These are phyloP conservation scores for Xylaria sp. DNA, from an alignment of 2,329 filamentous ascomycete genomes.

Conservation along the genomic window DNA sequence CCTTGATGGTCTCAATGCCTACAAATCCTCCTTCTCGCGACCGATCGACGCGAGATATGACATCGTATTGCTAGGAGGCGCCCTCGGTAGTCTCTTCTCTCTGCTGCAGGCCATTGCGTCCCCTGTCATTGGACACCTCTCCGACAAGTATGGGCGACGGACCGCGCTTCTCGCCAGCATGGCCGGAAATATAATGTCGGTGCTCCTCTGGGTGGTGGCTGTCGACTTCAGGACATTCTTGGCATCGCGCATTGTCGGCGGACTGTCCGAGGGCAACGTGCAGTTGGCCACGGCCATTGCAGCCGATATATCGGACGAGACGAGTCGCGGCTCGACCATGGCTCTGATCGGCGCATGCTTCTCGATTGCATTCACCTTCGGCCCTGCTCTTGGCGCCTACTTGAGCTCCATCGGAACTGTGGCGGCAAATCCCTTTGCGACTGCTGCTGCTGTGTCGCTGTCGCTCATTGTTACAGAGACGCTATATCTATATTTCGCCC, in stretches of 20 bases:
- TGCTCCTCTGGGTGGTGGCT: constrained; percentile 92
- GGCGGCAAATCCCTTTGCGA: constrained; percentile 90
- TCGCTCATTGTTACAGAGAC: constrained; percentile 88
- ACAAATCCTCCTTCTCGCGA: constrained; percentile 91
- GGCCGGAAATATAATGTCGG: constrained; percentile 91
- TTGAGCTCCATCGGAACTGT: constrained; percentile 82
- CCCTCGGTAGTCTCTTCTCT: constrained; percentile 90
- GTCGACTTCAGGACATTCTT: constrained; percentile 96
- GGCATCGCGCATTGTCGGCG: constrained; percentile 90
- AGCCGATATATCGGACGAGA: constrained; percentile 91
- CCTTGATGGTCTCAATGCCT: constrained; percentile 85
- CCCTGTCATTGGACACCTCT: constrained; percentile 88
- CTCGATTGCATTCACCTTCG: constrained; percentile 96
- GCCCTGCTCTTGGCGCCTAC: constrained; percentile 89
- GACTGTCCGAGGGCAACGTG: constrained; percentile 95
- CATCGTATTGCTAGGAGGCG: constrained; percentile 93
- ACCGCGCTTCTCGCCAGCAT: constrained; percentile 91
- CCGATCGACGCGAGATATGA: constrained; percentile 98
- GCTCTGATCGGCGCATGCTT: constrained; percentile 96
- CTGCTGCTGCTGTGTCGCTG: constrained; percentile 88
- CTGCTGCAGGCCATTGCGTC: constrained; percentile 92
- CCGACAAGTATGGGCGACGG: constrained; percentile 87
- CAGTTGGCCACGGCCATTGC: constrained; percentile 97
- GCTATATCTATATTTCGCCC: constrained; percentile 81
- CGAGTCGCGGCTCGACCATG: constrained; percentile 89